phyloP scores from a whole-genome alignment of 192 early-diverging fungal genomes.

The Coemansia sp. region DNA sequence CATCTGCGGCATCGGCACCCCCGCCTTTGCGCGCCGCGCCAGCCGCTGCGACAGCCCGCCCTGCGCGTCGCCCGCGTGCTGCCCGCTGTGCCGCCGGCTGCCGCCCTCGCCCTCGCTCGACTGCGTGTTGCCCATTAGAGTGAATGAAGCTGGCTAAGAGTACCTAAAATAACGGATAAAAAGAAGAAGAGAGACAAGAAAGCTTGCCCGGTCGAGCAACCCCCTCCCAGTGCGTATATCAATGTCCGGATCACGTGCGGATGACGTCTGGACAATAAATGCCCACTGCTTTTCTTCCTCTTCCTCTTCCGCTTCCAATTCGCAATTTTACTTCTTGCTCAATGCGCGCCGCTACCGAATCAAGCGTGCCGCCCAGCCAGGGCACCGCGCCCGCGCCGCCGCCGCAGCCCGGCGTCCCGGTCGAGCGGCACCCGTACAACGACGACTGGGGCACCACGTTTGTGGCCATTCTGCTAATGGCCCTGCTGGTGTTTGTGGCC shows the following conservation, averaged over 20 bases:
- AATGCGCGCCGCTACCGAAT: neutral
- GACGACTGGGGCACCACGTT: conserved; percentile 49
- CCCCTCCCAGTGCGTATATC: too few species aligned
- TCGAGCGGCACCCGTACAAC: conserved; percentile 43
- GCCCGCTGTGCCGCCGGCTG: conserved; percentile 27
- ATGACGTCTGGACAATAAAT: too few species aligned
- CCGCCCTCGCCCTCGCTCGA: conserved; percentile 35
- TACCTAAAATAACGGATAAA: neutral
- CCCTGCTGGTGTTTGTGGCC: conserved; percentile 28
- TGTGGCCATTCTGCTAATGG: conserved; percentile 40
- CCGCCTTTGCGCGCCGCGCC: conserved; percentile 40
- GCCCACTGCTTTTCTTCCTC: neutral
- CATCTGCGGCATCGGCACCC: conserved; percentile 21
- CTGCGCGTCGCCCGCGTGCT: conserved; percentile 18
- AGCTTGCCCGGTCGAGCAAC: too few species aligned
- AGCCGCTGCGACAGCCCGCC: conserved; percentile 36
- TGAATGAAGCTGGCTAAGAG: neutral
- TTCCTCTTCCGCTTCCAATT: neutral
- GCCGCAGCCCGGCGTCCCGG: conserved; percentile 16
- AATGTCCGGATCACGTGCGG: too few species aligned
- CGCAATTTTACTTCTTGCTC: neutral
- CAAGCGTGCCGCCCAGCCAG: neutral
- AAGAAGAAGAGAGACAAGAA: neutral
- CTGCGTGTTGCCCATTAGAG: conserved; percentile 47
- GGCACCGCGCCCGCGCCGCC: conserved; percentile 12